Base-by-base conservation (phyloP, 1,284 basidiomycete species). In the Blastosporella zonata region DNA sequence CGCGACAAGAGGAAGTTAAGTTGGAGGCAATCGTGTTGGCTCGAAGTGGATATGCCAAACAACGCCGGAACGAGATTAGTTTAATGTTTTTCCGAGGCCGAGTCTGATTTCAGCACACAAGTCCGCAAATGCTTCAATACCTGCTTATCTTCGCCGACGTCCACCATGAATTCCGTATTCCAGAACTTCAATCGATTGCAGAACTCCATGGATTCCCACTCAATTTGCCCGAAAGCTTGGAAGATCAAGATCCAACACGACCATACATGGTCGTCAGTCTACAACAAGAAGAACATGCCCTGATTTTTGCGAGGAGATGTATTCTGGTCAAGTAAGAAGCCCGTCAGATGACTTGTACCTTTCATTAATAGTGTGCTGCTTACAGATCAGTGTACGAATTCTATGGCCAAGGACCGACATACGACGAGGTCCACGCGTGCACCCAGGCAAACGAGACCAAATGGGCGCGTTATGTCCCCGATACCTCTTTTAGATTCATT, bases 401-500 rank as follows among this genome's bases (percentile, higher is more conserved):
- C 48, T 93, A 89, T 61, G 87, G 78, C 0, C 75, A 80, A 36
- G 90, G 84, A 5, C 62, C 67, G 2, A 78, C 71, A 5, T 93
- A 93, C 60, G 78, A 81, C 1, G 74, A 82, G 44, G 63, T 95
- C n/a, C 90, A 94, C 57, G 67, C 66, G 8, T 66, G 67, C 18
- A 86, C 87, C 55, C 70, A 69, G 18, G 60, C 59, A 9, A 75
- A 72, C 38, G 63, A 68, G 15, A 60, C 67, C 3, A 70, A 79
- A 49, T 92, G 91, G 82, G 68, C 70, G 29, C 70, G 70, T 42
- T 87, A 84, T 59, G 73, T 79, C 34, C 67, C 72, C 8, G 67
- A 87, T 50, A 83, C 83, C 0, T 84, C 88, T 0, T 96, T 93
- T 75, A 87, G 84, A 57, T 90, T 96, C 64, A 67, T 78, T n/a